phyloP scores from a whole-genome alignment of 495 filamentous ascomycete species.

The Hypoxylon fragiforme region DNA sequence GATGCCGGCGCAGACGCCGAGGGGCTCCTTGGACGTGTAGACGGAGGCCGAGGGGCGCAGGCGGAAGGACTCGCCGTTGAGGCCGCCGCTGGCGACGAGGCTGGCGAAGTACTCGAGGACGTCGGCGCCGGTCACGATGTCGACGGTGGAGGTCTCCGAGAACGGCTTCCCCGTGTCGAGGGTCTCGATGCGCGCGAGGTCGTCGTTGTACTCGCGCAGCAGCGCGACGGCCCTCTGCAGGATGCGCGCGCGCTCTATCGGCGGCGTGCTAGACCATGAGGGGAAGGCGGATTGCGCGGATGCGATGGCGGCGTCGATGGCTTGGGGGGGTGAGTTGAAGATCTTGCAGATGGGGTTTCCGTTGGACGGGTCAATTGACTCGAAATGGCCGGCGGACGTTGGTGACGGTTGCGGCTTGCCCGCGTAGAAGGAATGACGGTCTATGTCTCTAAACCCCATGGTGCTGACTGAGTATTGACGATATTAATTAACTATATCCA shows the following conservation, averaged over 20 bases:
- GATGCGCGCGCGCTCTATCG: conserved; percentile 68
- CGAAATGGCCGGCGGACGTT: conserved; percentile 61
- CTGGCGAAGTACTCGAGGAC: conserved; percentile 78
- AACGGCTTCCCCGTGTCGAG: conserved; percentile 75
- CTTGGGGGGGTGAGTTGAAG: conserved; percentile 61
- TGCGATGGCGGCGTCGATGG: conserved; percentile 67
- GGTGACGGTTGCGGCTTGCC: conserved; percentile 62
- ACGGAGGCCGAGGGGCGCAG: conserved; percentile 72
- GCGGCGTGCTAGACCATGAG: conserved; percentile 66
- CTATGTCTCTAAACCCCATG: conserved; percentile 51
- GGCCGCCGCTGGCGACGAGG: conserved; percentile 65
- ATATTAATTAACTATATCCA: neutral
- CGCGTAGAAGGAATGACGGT: conserved; percentile 68
- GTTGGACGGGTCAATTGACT: conserved; percentile 69
- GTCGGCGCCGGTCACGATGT: conserved; percentile 74
- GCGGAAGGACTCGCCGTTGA: conserved; percentile 48
- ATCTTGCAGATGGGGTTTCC: conserved; percentile 64
- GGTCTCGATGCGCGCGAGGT: conserved; percentile 69
- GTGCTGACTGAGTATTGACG: conserved; percentile 19
- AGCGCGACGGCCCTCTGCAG: conserved; percentile 68
- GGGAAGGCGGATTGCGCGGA: conserved; percentile 66
- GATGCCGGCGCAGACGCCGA: conserved; percentile 78
- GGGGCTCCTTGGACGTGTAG: conserved; percentile 71
- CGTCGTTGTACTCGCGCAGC: conserved; percentile 68
- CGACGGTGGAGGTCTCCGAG: conserved; percentile 74